These are phyloP conservation scores for Rhazya stricta DNA, from an alignment of 257 asterid species.

Conservation along the genomic window DNA sequence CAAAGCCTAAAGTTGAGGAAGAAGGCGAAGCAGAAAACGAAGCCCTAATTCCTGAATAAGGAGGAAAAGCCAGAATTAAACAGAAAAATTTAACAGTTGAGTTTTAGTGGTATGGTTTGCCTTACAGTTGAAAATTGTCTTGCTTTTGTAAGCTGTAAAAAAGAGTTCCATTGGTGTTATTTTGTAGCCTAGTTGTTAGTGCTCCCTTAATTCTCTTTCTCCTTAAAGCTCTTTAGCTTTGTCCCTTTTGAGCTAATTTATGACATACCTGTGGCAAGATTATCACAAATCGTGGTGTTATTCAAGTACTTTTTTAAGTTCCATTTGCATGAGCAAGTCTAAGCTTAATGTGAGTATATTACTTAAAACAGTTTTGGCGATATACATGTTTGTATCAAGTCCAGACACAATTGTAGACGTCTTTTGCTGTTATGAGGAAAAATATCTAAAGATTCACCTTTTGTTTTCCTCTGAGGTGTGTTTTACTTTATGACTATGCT, in stretches of 20 bases:
- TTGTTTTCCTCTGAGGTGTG: too few relatives aligned
- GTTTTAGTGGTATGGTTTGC: neutral
- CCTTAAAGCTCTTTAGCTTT: neutral
- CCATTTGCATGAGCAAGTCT: too few relatives aligned
- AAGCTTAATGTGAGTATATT: too few relatives aligned
- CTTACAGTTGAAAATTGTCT: constrained; percentile 1
- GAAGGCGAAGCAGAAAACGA: constrained; percentile 94
- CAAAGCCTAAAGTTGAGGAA: constrained; percentile 66
- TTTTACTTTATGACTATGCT: too few relatives aligned
- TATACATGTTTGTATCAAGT: too few relatives aligned
- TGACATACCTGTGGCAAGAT: neutral
- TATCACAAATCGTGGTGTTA: too few relatives aligned
- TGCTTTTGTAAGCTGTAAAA: constrained; percentile 9
- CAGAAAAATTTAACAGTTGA: neutral
- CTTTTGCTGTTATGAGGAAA: too few relatives aligned
- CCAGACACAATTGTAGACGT: too few relatives aligned
- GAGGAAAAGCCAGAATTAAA: neutral
- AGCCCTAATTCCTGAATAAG: constrained; percentile 74
- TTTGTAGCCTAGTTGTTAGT: neutral
- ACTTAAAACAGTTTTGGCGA: too few relatives aligned
- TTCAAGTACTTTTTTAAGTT: too few relatives aligned
- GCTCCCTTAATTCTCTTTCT: neutral
- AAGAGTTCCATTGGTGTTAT: neutral
- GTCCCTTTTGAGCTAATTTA: neutral
- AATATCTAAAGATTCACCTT: too few relatives aligned